phyloP scores from a whole-genome alignment of 2,329 filamentous ascomycete genomes.

The Clarireedia paspali region DNA sequence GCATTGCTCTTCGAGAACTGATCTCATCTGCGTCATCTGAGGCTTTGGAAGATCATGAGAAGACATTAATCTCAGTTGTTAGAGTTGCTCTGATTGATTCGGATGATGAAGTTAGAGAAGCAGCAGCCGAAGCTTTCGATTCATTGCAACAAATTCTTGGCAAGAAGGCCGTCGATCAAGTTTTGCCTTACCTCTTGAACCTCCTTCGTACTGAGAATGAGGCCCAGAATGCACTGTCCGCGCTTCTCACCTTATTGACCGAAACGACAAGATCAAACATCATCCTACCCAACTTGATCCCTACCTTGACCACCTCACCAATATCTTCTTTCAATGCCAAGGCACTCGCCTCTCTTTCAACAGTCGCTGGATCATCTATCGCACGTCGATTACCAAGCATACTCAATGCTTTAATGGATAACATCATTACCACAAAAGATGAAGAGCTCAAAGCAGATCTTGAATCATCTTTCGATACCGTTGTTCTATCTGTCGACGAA shows the following conservation, averaged over 20 bases:
- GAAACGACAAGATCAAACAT: conserved; percentile 92
- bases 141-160: conserved; percentile 87
- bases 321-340: conserved; percentile 94
- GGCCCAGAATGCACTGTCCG: conserved; percentile 86
- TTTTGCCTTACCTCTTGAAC: conserved; percentile 83
- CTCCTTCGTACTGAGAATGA: conserved; percentile 80
- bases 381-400: conserved; percentile 83
- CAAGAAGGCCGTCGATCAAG: conserved; percentile 91
- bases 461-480: conserved; percentile 74
- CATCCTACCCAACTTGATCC: conserved; percentile 91
- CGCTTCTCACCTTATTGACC: conserved; percentile 86
- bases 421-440: conserved; percentile 71
- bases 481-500: conserved; percentile 89
- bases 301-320: conserved; percentile 81
- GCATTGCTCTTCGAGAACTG: conserved; percentile 88
- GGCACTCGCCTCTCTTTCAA: conserved; percentile 84
- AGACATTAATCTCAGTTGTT: conserved; percentile 89
- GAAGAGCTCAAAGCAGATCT: conserved; percentile 67
- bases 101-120: conserved; percentile 84
- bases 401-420: conserved; percentile 90
- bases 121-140: conserved; percentile 95
- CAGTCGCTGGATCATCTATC: conserved; percentile 86
- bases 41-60: conserved; percentile 87
- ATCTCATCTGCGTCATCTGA: conserved; percentile 85
- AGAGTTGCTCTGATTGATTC: conserved; percentile 86